Conservation (phyloP, 257 asterid species). For the Scutellaria minor region DNA sequence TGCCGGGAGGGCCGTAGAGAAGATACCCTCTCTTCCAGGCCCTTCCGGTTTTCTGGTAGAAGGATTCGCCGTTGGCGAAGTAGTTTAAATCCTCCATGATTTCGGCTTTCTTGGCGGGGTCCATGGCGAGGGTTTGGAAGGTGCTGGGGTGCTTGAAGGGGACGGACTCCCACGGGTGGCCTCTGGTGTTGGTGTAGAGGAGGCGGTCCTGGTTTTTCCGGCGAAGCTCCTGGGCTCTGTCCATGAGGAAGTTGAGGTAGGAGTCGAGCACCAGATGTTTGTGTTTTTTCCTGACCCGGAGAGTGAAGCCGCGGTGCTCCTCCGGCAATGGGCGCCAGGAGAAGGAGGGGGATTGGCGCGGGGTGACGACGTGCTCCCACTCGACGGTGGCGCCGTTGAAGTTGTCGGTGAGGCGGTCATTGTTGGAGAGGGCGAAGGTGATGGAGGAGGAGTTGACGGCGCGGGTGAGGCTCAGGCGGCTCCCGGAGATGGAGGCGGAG, state of each 20-base stretch:
- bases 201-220: constrained; percentile 43
- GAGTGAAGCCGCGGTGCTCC: constrained; percentile 49
- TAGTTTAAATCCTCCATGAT: constrained; percentile 44
- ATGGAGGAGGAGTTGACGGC: constrained; percentile 45
- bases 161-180: constrained; percentile 46
- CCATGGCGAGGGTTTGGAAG: constrained; percentile 45
- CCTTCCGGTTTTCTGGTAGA: constrained; percentile 46
- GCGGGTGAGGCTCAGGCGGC: constrained; percentile 48
- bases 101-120: constrained; percentile 40
- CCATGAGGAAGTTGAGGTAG: constrained; percentile 42
- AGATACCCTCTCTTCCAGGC: constrained; percentile 53
- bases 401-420: constrained; percentile 45
- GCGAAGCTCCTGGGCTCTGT: constrained; percentile 39
- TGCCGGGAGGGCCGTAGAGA: constrained; percentile 52
- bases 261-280: constrained; percentile 41
- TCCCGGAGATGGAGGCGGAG: constrained; percentile 48
- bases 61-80: constrained; percentile 38
- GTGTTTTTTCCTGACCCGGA: constrained; percentile 41
- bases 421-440: constrained; percentile 50
- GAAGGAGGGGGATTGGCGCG: constrained; percentile 40
- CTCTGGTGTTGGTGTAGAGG: constrained; percentile 45
- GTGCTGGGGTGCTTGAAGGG: constrained; percentile 53
- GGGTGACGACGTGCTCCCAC: constrained; percentile 53
- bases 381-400: constrained; percentile 39
- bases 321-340: constrained; percentile 56